Conservation (phyloP, 768 basidiomycete genomes). For the Cyclocybe aegerita region DNA sequence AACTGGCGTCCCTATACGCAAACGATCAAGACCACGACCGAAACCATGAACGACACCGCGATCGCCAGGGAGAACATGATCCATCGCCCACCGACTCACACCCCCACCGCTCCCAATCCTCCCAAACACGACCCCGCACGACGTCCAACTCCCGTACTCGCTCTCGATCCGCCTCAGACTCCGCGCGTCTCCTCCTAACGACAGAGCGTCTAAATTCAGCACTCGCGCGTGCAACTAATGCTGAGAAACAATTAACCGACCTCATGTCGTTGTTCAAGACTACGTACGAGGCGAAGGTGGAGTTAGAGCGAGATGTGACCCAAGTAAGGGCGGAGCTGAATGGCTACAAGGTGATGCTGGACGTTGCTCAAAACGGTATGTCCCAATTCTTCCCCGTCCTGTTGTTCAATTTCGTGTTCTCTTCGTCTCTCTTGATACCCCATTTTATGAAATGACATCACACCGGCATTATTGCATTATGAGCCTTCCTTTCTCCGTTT, state of each 20-base stretch:
- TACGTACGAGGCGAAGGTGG: constrained; percentile 27
- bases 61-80: background rate
- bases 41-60: too few relatives aligned
- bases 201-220: constrained; percentile 29
- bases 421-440: background rate
- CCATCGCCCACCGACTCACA: constrained; percentile 16
- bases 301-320: constrained; percentile 28
- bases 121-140: constrained; percentile 5
- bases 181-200: constrained; percentile 18
- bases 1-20: too few relatives aligned
- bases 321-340: constrained; percentile 46
- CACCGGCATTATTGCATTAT: too few relatives aligned
- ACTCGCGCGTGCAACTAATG: constrained; percentile 37
- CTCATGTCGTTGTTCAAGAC: constrained; percentile 30
- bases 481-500: too few relatives aligned
- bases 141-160: background rate
- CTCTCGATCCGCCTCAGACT: constrained; percentile 14
- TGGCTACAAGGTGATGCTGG: constrained; percentile 58
- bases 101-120: constrained; percentile 5
- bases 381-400: background rate
- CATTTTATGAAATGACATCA: background rate
- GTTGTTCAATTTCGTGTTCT: background rate
- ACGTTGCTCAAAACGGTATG: constrained; percentile 52
- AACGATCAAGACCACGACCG: too few relatives aligned
- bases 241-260: constrained; percentile 31